These are phyloP conservation scores for Neurospora discreta DNA, from an alignment of 495 filamentous ascomycete species.

Conservation along the genomic window DNA sequence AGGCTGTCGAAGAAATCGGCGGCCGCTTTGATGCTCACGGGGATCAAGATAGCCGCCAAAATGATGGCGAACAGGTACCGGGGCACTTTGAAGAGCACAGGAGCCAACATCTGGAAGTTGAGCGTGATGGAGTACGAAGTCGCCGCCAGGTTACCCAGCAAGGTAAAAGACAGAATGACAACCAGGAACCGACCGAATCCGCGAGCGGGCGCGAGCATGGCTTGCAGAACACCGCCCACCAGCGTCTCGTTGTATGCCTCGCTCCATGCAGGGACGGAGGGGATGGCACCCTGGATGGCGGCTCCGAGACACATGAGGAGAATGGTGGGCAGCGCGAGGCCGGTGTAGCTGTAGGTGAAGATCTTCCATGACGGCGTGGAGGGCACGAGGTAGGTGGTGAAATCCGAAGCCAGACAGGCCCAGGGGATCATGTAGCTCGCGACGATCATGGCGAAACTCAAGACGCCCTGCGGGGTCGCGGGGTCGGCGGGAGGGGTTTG, in stretches of 20 bases:
- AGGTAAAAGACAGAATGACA: slow-evolving; percentile 40
- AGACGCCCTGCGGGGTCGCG: slow-evolving; percentile 16
- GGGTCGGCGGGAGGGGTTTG: slow-evolving; percentile 19
- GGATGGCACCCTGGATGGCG: slow-evolving; percentile 38
- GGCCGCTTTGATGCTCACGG: slow-evolving; percentile 40
- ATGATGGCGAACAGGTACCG: slow-evolving; percentile 41
- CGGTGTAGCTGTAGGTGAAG: slow-evolving; percentile 34
- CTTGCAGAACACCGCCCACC: slow-evolving; percentile 43
- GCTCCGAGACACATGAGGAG: slow-evolving; percentile 44
- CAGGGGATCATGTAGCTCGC: slow-evolving; percentile 37
- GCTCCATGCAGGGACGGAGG: slow-evolving; percentile 31
- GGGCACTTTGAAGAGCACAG: slow-evolving; percentile 36
- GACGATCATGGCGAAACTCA: slow-evolving; percentile 34
- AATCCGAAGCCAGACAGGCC: slow-evolving; percentile 34
- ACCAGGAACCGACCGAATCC: slow-evolving; percentile 47
- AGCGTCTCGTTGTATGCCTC: slow-evolving; percentile 34
- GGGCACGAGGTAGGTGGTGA: slow-evolving; percentile 38
- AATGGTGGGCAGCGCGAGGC: slow-evolving; percentile 36
- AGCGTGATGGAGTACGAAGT: slow-evolving; percentile 42
- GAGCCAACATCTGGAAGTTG: slow-evolving; percentile 44
- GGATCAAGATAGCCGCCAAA: slow-evolving; percentile 39
- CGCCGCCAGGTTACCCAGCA: slow-evolving; percentile 41
- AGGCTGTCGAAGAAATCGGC: slow-evolving; percentile 39
- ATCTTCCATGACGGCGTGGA: slow-evolving; percentile 35
- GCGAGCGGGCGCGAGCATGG: slow-evolving; percentile 40